Percentiles rank a stretch among this genome's conserved stretches.
These are phyloP conservation scores for Cladosporium sphaerospermum DNA, from an alignment of 2,329 filamentous ascomycete species.

Conservation along the genomic window DNA sequence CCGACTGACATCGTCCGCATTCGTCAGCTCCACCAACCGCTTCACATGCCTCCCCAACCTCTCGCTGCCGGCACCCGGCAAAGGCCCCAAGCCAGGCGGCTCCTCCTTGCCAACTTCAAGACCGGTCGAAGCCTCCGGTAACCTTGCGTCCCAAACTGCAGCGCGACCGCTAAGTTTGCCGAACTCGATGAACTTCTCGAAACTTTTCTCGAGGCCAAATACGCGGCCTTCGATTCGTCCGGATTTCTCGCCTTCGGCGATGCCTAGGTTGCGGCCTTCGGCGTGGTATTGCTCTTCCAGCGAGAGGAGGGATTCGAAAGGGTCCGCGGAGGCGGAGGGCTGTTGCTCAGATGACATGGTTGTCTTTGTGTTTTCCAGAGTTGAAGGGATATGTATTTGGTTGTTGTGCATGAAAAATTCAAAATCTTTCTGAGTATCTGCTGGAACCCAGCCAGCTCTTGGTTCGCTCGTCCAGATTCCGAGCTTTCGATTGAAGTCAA, in stretches of 20 bases:
- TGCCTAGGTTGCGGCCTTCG: conserved; percentile 71
- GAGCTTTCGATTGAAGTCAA: too few species aligned
- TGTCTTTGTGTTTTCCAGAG: background rate
- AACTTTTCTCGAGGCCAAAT: conserved; percentile 87
- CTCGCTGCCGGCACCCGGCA: conserved; percentile 39
- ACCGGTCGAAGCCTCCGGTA: conserved; percentile 34
- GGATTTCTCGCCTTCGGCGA: conserved; percentile 66
- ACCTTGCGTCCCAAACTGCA: conserved; percentile 74
- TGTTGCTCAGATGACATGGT: background rate
- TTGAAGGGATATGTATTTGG: background rate
- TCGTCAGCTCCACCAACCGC: conserved; percentile 68
- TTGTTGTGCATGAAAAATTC: background rate
- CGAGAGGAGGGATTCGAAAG: conserved; percentile 51
- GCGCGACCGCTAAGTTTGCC: conserved; percentile 73
- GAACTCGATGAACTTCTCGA: conserved; percentile 81
- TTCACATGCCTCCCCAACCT: conserved; percentile 71
- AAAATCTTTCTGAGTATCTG: too few species aligned
- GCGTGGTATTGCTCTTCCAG: conserved; percentile 69
- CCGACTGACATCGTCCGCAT: conserved; percentile 69
- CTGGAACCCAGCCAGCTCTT: too few species aligned
- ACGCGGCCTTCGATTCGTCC: conserved; percentile 83
- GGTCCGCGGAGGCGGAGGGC: conserved; percentile 15
- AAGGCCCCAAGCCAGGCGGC: background rate
- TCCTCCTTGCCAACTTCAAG: conserved; percentile 5
- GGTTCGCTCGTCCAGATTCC: too few species aligned